A percentile compares a stretch with the other conserved stretches of the same genome.
Conservation (phyloP, 768 basidiomycete genomes). For the Russula emetica region DNA sequence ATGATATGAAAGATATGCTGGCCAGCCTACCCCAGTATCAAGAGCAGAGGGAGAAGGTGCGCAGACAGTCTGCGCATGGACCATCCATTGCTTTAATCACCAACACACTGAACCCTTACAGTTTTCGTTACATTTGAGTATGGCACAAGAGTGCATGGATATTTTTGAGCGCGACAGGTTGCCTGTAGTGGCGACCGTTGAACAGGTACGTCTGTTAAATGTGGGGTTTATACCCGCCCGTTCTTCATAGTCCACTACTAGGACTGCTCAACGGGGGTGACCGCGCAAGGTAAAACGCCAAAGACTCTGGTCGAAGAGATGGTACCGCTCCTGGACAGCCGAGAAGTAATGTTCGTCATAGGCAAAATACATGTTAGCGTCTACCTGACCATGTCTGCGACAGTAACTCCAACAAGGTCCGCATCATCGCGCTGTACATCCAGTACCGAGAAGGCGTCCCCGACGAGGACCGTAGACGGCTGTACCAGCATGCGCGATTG, state of each 20-base stretch:
- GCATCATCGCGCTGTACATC: slow-evolving; percentile 93
- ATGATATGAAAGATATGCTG: slow-evolving; percentile 99
- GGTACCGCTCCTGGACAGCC: slow-evolving; percentile 91
- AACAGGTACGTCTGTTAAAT: slow-evolving; percentile 57
- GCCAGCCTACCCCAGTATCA: slow-evolving; percentile 92
- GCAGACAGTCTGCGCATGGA: slow-evolving; percentile 7
- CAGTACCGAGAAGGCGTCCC: slow-evolving; percentile 94
- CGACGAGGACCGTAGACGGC: slow-evolving; percentile 90
- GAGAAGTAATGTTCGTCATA: slow-evolving; percentile 63
- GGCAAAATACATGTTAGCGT: neutral
- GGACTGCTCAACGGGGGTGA: slow-evolving; percentile 92
- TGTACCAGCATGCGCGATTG: slow-evolving; percentile 93
- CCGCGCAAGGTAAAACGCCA: slow-evolving; percentile 89
- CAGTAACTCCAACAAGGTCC: slow-evolving; percentile 89
- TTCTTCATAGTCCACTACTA: slow-evolving; percentile 33
- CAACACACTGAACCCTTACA: slow-evolving; percentile 33
- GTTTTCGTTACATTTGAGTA: slow-evolving; percentile 95
- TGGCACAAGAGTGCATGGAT: slow-evolving; percentile 97
- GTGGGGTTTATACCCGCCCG: neutral
- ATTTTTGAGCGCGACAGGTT: slow-evolving; percentile 88
- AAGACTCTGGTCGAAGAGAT: slow-evolving; percentile 96
- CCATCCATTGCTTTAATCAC: neutral
- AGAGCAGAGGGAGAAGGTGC: slow-evolving; percentile 89
- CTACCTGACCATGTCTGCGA: slow-evolving; percentile 20
- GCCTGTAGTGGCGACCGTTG: slow-evolving; percentile 76